Conservation (phyloP, 2,329 filamentous ascomycete species). For the Alternaria dauci region DNA sequence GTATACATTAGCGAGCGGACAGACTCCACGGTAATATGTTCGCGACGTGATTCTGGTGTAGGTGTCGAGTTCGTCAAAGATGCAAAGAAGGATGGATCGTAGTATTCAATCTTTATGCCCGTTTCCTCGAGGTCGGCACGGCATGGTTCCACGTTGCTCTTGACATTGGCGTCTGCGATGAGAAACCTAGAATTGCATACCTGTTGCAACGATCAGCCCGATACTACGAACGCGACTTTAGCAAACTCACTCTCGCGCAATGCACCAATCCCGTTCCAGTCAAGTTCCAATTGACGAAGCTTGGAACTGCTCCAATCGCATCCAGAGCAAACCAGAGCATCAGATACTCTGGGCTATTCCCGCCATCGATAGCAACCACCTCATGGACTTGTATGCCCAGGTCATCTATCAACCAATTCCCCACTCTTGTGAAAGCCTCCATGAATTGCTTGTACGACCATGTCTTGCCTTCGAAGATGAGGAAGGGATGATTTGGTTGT, state of each 20-base stretch:
- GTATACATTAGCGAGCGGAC: constrained; percentile 47
- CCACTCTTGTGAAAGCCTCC: constrained; percentile 36
- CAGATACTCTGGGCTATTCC: constrained; percentile 47
- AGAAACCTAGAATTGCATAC: constrained; percentile 58
- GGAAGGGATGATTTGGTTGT: constrained; percentile 41
- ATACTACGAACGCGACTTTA: constrained; percentile 28
- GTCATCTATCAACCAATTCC: constrained; percentile 50
- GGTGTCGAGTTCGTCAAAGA: constrained; percentile 31
- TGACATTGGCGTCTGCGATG: constrained; percentile 58
- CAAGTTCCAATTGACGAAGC: constrained; percentile 51
- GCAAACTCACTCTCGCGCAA: constrained; percentile 48
- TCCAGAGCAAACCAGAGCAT: constrained; percentile 52
- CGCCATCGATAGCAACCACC: constrained; percentile 48
- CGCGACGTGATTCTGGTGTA: constrained; percentile 36
- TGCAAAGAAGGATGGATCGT: constrained; percentile 36
- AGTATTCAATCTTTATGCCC: constrained; percentile 41
- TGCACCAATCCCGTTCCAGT: constrained; percentile 47
- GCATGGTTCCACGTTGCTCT: constrained; percentile 53
- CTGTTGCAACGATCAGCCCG: constrained; percentile 59
- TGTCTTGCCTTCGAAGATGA: constrained; percentile 48
- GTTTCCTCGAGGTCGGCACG: constrained; percentile 32
- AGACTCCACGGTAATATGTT: constrained; percentile 36
- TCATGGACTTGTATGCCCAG: constrained; percentile 43
- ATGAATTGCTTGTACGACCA: constrained; percentile 49
- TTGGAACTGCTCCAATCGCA: constrained; percentile 43